Conservation (phyloP, 2,329 filamentous ascomycete species). For the Aspergillus ruber region DNA sequence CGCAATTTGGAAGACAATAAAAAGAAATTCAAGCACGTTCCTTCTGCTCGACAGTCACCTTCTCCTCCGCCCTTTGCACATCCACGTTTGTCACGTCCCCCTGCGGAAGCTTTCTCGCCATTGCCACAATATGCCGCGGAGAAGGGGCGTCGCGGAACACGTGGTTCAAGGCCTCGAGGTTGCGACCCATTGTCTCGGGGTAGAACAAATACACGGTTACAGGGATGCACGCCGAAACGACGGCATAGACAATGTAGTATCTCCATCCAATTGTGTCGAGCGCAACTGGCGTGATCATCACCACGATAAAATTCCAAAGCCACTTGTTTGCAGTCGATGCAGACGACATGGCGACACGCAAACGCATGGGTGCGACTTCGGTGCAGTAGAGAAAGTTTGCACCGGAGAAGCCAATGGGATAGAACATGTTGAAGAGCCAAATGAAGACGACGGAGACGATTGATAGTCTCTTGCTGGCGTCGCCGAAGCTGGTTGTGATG, state of each 20-base stretch:
- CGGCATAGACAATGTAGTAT: conserved; percentile 37
- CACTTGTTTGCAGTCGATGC: conserved; percentile 58
- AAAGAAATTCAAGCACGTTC: conserved; percentile 4
- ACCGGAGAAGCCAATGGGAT: conserved; percentile 56
- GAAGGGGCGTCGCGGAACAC: conserved; percentile 42
- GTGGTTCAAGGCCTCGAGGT: conserved; percentile 60
- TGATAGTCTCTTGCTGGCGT: too few species aligned
- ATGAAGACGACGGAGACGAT: conserved; percentile 24
- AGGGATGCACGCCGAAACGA: conserved; percentile 39
- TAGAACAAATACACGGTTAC: conserved; percentile 51
- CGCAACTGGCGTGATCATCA: conserved; percentile 57
- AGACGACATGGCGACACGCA: conserved; percentile 48
- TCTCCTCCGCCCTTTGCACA: conserved; percentile 8
- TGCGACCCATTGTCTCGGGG: conserved; percentile 51
- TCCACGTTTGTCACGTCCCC: conserved; percentile 12
- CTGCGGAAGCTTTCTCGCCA: conserved; percentile 16
- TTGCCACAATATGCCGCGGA: conserved; percentile 16
- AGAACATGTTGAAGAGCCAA: conserved; percentile 61
- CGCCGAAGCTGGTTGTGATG: conserved; percentile 16
- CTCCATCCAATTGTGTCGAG: conserved; percentile 43
- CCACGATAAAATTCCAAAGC: conserved; percentile 56
- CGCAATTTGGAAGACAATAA: too few species aligned
- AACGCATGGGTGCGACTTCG: conserved; percentile 46
- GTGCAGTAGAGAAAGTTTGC: conserved; percentile 48
- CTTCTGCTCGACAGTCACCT: conserved; percentile 12